Percentiles rank a stretch among this genome's conserved stretches.
phyloP scores from a whole-genome alignment of 2,329 filamentous ascomycete species.

The Trichoderma harzianum region DNA sequence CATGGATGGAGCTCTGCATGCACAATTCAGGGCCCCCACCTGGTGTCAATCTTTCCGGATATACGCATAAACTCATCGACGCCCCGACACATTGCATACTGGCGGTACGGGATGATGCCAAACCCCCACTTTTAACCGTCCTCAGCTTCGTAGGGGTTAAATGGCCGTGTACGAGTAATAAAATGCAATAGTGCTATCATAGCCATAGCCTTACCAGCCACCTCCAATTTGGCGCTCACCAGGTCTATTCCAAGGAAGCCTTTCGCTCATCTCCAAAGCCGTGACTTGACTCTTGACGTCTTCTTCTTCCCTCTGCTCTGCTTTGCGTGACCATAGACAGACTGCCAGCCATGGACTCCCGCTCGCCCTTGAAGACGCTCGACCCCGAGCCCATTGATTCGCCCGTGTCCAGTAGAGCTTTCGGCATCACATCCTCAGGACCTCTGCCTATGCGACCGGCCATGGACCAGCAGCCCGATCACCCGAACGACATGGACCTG shows the following conservation, averaged over 20 bases:
- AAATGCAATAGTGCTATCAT: neutral
- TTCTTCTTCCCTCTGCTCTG: neutral
- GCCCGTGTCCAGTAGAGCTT: constrained; percentile 1
- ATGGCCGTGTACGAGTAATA: neutral
- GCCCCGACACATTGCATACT: neutral
- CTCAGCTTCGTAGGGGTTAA: neutral
- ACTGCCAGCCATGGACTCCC: constrained; percentile 12
- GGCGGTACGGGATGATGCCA: constrained; percentile 5
- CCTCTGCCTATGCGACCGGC: constrained; percentile 22
- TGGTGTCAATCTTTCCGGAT: neutral
- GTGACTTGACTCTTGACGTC: neutral
- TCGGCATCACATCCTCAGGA: neutral
- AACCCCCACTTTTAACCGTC: constrained; percentile 13
- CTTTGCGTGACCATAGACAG: neutral
- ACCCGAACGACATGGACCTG: constrained; percentile 23
- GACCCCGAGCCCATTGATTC: constrained; percentile 15
- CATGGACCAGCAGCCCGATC: constrained; percentile 25
- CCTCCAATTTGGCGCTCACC: constrained; percentile 7
- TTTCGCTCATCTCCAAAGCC: neutral
- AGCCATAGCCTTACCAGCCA: constrained; percentile 13
- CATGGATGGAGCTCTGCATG: neutral
- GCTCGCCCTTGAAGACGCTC: constrained; percentile 8
- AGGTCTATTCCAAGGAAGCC: neutral
- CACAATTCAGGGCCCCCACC: neutral
- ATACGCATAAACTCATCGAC: neutral